Conservation (phyloP, 83 land plant genomes). For the Thuja plicata region DNA sequence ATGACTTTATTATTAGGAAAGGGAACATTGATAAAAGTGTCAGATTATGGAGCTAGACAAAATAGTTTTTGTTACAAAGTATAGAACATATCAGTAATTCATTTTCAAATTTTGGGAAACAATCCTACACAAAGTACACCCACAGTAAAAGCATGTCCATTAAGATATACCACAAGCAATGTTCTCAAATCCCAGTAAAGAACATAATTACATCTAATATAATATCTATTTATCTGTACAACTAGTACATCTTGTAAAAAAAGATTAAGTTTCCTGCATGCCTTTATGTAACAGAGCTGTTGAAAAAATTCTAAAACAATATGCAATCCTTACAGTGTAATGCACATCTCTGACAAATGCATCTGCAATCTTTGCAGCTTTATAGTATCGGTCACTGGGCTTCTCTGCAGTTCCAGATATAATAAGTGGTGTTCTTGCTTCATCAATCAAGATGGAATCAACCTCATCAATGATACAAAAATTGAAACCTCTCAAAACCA, state of each 20-base stretch:
- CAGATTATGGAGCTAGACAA: too few species aligned
- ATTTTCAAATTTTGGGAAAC: background rate
- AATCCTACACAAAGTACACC: background rate
- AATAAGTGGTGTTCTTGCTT: slow-evolving; percentile 99
- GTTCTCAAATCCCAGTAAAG: background rate
- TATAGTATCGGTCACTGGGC: slow-evolving; percentile 94
- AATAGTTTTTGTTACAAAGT: background rate
- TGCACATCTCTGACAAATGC: slow-evolving; percentile 94
- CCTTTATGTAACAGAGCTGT: background rate
- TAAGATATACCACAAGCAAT: background rate
- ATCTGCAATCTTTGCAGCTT: slow-evolving; percentile 92
- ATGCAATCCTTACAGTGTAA: slow-evolving; percentile 78
- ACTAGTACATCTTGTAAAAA: background rate
- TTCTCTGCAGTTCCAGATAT: slow-evolving; percentile 99
- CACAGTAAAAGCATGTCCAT: background rate
- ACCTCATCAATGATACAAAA: slow-evolving; percentile 99
- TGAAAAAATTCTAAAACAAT: background rate
- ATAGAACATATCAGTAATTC: background rate
- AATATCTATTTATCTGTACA: background rate
- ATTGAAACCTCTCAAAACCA: slow-evolving; percentile 87
- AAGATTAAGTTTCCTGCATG: background rate
- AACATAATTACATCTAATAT: background rate
- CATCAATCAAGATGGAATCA: slow-evolving; percentile 98
- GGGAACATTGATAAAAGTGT: too few species aligned
- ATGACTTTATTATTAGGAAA: too few species aligned